Evolutionary conservation across 2,329 filamentous ascomycete species (phyloP).

Genomic region (Penicillium rolfsii): DNA sequence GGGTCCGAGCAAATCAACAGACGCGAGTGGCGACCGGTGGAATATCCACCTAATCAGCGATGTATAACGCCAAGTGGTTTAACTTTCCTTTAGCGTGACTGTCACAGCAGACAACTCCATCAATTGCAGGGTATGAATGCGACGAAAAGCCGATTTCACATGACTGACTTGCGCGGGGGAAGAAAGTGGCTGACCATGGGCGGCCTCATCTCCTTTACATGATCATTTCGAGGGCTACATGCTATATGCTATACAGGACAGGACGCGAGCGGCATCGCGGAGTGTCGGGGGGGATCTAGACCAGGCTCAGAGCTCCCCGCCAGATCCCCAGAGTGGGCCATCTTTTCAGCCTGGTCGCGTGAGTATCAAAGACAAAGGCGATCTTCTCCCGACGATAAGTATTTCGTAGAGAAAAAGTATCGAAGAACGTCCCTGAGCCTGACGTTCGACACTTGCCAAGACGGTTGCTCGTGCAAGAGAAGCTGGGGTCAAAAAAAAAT

Average conservation of each 20-base stretch:
- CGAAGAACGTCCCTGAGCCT: background rate
- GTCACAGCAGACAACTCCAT: background rate
- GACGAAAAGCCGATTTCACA: background rate
- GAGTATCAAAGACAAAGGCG: background rate
- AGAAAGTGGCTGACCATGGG: background rate
- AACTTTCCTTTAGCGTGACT: background rate
- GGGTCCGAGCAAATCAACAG: background rate
- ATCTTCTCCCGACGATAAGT: background rate
- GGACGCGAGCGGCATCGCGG: no score
- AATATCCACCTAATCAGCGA: background rate
- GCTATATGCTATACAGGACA: no score
- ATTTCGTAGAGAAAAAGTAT: background rate
- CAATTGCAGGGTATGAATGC: background rate
- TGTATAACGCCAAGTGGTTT: background rate
- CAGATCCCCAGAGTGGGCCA: background rate
- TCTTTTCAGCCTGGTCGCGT: background rate
- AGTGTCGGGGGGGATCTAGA: no score
- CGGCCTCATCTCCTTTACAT: background rate
- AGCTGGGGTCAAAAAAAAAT: background rate
- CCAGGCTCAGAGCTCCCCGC: no score
- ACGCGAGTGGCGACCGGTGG: background rate
- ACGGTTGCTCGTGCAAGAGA: background rate
- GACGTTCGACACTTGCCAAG: background rate
- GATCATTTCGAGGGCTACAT: background rate
- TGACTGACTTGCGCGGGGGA: background rate